phyloP scores from a whole-genome alignment of 352 stramenopile species.

The Albugo candida region DNA sequence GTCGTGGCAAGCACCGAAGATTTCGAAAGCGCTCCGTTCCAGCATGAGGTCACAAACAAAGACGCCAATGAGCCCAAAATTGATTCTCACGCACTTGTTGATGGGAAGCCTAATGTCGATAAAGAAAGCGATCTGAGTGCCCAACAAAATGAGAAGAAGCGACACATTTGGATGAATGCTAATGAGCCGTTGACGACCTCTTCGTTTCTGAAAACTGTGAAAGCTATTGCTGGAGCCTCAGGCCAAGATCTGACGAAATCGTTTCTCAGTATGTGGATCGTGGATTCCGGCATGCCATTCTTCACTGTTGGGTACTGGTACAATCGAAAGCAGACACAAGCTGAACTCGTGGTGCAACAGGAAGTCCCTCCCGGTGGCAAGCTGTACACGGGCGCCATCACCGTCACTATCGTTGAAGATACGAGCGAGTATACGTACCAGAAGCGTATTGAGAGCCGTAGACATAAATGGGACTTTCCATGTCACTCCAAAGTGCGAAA shows the following conservation, averaged over 20 bases:
- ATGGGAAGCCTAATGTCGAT: conserved; percentile 17
- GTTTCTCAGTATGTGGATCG: conserved; percentile 65
- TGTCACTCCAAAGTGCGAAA: conserved; percentile 76
- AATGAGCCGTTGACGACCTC: conserved; percentile 49
- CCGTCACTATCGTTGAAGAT: conserved; percentile 74
- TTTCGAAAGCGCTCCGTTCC: conserved; percentile 5
- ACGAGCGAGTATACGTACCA: conserved; percentile 65
- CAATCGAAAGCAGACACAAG: conserved; percentile 75
- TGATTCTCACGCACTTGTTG: conserved; percentile 6
- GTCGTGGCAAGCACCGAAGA: conserved; percentile 28
- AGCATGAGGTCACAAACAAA: too few relatives aligned
- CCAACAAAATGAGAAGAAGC: conserved; percentile 1
- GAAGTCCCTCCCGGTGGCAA: conserved; percentile 61
- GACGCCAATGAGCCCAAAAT: conserved; percentile 14
- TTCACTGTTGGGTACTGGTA: conserved; percentile 79
- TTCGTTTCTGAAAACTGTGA: conserved; percentile 65
- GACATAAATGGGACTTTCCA: conserved; percentile 74
- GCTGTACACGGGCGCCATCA: conserved; percentile 58
- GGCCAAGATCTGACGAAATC: conserved; percentile 64
- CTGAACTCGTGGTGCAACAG: conserved; percentile 68
- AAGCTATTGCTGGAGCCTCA: conserved; percentile 47
- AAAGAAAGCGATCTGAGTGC: conserved; percentile 4
- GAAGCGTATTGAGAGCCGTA: conserved; percentile 65
- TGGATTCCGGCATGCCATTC: conserved; percentile 66
- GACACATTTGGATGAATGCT: conserved; percentile 4